Conservation (phyloP, 495 filamentous ascomycete genomes). For the Neurospora africana region DNA sequence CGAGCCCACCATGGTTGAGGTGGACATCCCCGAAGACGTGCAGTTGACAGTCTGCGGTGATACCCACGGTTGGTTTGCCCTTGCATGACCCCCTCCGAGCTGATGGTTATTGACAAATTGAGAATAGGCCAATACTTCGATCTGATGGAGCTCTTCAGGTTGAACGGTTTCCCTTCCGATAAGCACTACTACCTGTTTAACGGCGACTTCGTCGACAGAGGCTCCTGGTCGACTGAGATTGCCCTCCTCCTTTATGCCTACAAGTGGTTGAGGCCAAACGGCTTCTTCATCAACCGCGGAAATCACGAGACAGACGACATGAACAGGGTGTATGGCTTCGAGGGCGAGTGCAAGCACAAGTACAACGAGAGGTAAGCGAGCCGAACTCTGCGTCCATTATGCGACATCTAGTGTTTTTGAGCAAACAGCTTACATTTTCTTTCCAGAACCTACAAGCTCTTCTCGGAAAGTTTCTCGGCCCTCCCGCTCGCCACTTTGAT, state of each 20-base stretch:
- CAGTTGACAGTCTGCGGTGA: slow-evolving; percentile 93
- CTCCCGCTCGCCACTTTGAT: slow-evolving; percentile 88
- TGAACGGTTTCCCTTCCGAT: slow-evolving; percentile 75
- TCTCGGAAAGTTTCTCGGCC: slow-evolving; percentile 96
- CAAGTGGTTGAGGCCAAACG: slow-evolving; percentile 84
- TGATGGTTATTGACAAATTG: slow-evolving; percentile 8
- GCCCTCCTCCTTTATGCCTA: slow-evolving; percentile 89
- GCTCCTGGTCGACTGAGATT: slow-evolving; percentile 95
- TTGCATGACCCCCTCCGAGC: background rate
- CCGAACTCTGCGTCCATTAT: background rate
- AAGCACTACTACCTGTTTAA: slow-evolving; percentile 95
- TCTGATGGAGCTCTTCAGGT: slow-evolving; percentile 87
- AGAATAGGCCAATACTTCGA: slow-evolving; percentile 88
- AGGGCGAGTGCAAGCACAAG: slow-evolving; percentile 95
- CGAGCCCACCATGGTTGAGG: slow-evolving; percentile 95
- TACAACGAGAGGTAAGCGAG: slow-evolving; percentile 69
- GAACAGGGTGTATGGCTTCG: slow-evolving; percentile 98
- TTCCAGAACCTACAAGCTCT: slow-evolving; percentile 73
- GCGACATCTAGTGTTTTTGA: background rate
- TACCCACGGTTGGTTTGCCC: slow-evolving; percentile 63
- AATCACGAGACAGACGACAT: slow-evolving; percentile 99
- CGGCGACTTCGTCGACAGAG: slow-evolving; percentile 96
- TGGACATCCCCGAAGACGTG: slow-evolving; percentile 64
- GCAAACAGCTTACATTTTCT: slow-evolving; percentile 9
- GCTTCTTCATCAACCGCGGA: slow-evolving; percentile 92